A percentile compares a stretch with the other conserved stretches of the same genome.
These are phyloP conservation scores for Phyllosticta citrichinensis DNA, from an alignment of 2,329 filamentous ascomycete species.

Conservation along the genomic window DNA sequence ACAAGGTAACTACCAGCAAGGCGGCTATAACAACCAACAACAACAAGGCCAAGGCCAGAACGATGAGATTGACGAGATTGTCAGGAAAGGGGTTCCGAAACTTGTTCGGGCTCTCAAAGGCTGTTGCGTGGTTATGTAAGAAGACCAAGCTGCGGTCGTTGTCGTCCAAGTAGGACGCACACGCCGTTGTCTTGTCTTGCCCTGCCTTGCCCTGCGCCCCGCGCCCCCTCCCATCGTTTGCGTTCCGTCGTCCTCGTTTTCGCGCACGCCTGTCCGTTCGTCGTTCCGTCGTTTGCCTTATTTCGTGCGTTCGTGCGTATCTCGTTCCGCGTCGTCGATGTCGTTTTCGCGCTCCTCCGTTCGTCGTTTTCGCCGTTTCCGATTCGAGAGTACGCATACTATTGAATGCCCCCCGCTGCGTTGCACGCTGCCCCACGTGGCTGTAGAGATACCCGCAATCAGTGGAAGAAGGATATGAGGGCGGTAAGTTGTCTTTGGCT, in stretches of 20 bases:
- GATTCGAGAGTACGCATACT: neutral
- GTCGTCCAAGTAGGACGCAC: neutral
- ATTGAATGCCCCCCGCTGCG: neutral
- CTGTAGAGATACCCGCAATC: neutral
- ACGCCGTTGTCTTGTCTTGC: neutral
- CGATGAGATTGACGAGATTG: conserved; percentile 49
- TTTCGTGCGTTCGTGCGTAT: neutral
- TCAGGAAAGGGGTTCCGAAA: conserved; percentile 51
- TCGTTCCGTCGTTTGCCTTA: neutral
- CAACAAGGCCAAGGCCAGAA: conserved; percentile 39
- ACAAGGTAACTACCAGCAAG: conserved; percentile 35
- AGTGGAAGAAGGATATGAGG: neutral
- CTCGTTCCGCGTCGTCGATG: neutral
- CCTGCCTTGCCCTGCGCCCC: neutral
- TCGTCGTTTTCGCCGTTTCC: neutral
- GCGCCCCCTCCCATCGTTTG: neutral
- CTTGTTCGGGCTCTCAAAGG: conserved; percentile 54
- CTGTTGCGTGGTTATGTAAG: conserved; percentile 67
- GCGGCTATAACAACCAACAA: conserved; percentile 23
- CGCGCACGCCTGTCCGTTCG: neutral
- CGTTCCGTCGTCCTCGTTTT: neutral
- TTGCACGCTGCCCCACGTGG: neutral
- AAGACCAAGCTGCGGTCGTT: neutral
- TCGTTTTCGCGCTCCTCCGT: neutral
- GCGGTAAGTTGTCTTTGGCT: neutral